phyloP scores from a whole-genome alignment of 192 early-diverging fungal genomes.

The Paraglomus brasilianum region DNA sequence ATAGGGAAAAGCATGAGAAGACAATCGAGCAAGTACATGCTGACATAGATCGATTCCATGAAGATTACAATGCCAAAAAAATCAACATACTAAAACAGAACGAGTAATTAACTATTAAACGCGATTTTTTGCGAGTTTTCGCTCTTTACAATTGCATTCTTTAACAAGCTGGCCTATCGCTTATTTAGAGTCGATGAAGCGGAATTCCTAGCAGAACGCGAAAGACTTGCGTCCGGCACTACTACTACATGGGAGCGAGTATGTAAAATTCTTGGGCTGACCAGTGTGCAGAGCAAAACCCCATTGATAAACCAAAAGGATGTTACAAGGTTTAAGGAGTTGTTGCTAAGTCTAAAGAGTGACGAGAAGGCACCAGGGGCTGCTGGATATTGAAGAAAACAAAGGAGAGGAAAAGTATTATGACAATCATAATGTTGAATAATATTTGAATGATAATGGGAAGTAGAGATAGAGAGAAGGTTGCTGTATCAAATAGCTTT shows the following conservation, averaged over 20 bases:
- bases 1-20: conserved; percentile 53
- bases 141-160: not conserved
- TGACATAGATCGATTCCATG: conserved; percentile 75
- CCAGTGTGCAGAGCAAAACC: conserved; percentile 40
- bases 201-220: conserved; percentile 41
- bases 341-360: conserved; percentile 68
- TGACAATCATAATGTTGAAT: too few species aligned
- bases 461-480: too few species aligned
- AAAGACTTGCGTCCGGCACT: conserved; percentile 58
- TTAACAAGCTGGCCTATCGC: conserved; percentile 5
- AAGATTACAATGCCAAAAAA: conserved; percentile 77
- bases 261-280: conserved; percentile 62
- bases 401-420: not conserved
- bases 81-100: conserved; percentile 64
- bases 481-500: too few species aligned
- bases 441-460: too few species aligned
- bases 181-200: conserved; percentile 42
- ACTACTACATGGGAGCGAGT: conserved; percentile 78
- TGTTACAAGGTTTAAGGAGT: conserved; percentile 66
- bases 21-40: conserved; percentile 60
- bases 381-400: conserved; percentile 22
- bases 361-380: conserved; percentile 65
- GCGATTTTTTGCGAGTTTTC: not conserved
- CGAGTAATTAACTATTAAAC: conserved; percentile 41
- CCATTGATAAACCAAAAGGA: conserved; percentile 48